Evolutionary conservation across 345 rosid genomes (phyloP), one percentile per base, ranked within the genome.

Genomic region (Balakata baccata): DNA sequence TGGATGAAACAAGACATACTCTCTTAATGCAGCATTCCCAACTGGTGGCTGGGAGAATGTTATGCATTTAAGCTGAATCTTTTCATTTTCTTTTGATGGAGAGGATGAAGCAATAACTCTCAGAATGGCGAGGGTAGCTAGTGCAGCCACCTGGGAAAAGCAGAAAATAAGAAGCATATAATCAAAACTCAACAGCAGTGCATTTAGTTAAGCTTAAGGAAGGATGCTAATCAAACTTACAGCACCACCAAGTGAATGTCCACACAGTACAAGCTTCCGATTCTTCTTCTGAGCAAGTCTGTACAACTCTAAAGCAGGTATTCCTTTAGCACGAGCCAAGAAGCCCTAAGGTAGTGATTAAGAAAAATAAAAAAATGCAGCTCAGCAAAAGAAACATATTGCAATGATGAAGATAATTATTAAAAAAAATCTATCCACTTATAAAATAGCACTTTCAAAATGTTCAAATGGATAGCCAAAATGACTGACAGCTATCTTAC

Each of bases 231-330:
- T 49, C n/a, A 56, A 74, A 85, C 91, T 83, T 86, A 94, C 98
- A 64, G 98, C 98, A 68, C 98, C 98, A 77, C 98, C 98, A 82
- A 94, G 97, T 69, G 98, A 92, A 84, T 94, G 98, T 54, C 98
- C 97, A 85, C 98, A 94, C 53, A 94, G 79, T 20, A 92, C 98
- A 81, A 94, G 97, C 81, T 94, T 94, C 7, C 87, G 76, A 69
- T 94, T 87, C 90, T 92, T 94, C 83, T 92, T 92, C 80, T 90
- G 91, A 82, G 98, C 98, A 83, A 94, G 97, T 74, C 88, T 87
- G 84, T 92, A 94, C 74, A 94, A 77, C 84, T 94, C 98, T 74
- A 94, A 82, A 85, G 98, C 95, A 73, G 98, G 98, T 84, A 94
- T 92, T 69, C 98, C 97, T 78, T 94, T 89, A 68, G 98, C 98